Evolutionary conservation across 805 yeast species (phyloP), one percentile per base, ranked within the genome.

Genomic region (Zygotorulaspora chibaensis): DNA sequence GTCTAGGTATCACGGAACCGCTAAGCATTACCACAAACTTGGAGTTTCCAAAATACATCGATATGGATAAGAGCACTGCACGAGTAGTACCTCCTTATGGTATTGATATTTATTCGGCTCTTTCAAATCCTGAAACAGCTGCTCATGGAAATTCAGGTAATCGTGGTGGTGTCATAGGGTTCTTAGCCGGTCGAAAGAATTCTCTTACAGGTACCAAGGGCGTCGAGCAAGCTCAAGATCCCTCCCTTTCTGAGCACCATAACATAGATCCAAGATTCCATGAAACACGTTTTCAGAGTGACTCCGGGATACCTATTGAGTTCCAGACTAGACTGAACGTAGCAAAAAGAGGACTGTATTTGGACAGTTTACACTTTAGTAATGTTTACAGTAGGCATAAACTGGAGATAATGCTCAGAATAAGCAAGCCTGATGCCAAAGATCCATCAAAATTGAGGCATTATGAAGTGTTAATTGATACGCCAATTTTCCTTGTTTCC

Each of bases 391-490:
- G 84, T 13, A 73, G 76, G 45, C 95, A 85, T 61, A 69, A 89
- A 40, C 62, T 85, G 40, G 93, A 85, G 59, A 74, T 85, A 3
- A 79, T 84, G 54, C 74, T 85, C 46, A 69, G 93, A 46, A 78
- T 85, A 23, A 78, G 86, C 10, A 80, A 76, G 54, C 80, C 80
- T 1, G 84, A 81, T 47, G 72, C 75, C 0, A 59, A 65, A 3
- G 67, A 65, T 30, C 66, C 69, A 2, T 51, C 55, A 3, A 77
- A 76, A 50, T 65, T 79, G 67, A 88, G 83, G 55, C 90, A 85
- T 61, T 85, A 81, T 57, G 95, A 85, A 55, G 90, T 85, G 16
- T 78, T 85, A 36, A 84, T 85, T 33, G 93, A 85, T 58, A 84
- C 91, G 0, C 93, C 93, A 0, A 71, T 85, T 30, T 72, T 76